Conservation (phyloP, 495 filamentous ascomycete genomes). For the Chaetomidium leptoderma region DNA sequence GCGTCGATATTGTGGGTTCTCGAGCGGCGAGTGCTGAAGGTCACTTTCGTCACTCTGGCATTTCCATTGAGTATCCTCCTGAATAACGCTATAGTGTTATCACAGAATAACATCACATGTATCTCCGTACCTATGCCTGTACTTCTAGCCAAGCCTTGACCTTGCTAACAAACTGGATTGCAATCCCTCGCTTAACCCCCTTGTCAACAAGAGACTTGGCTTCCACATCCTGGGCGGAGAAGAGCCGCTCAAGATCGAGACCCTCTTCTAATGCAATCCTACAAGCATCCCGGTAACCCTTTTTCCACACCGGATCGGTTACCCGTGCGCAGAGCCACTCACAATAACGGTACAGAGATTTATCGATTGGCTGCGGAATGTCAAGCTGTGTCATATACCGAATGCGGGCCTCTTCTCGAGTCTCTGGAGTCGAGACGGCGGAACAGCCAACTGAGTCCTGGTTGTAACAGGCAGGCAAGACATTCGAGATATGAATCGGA, state of each 20-base stretch:
- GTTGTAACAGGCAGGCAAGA: constrained; percentile 12
- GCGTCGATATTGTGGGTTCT: too few species aligned
- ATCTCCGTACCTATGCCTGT: constrained; percentile 2
- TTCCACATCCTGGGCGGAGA: constrained; percentile 9
- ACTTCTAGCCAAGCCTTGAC: constrained; percentile 18
- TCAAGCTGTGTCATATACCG: neutral
- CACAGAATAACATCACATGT: constrained; percentile 2
- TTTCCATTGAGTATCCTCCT: constrained; percentile 11
- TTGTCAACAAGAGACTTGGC: constrained; percentile 15
- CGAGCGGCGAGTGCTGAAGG: too few species aligned
- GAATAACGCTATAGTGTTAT: constrained; percentile 15
- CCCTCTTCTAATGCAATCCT: too few species aligned
- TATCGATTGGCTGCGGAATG: too few species aligned
- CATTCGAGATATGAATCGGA: constrained; percentile 19
- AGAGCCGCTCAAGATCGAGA: constrained; percentile 19
- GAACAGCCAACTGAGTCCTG: constrained; percentile 14
- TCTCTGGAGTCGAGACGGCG: constrained; percentile 10
- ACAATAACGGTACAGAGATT: constrained; percentile 14
- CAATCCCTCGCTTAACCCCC: constrained; percentile 15
- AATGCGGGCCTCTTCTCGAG: constrained; percentile 2
- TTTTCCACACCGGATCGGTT: constrained; percentile 6
- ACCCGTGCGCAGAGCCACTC: constrained; percentile 11
- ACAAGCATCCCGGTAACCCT: constrained; percentile 13
- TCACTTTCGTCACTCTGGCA: too few species aligned
- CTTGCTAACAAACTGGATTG: constrained; percentile 18